A percentile compares a stretch with the other conserved stretches of the same genome.
Conservation (phyloP, 2,329 filamentous ascomycete genomes). For the Xylariaceae sp. region DNA sequence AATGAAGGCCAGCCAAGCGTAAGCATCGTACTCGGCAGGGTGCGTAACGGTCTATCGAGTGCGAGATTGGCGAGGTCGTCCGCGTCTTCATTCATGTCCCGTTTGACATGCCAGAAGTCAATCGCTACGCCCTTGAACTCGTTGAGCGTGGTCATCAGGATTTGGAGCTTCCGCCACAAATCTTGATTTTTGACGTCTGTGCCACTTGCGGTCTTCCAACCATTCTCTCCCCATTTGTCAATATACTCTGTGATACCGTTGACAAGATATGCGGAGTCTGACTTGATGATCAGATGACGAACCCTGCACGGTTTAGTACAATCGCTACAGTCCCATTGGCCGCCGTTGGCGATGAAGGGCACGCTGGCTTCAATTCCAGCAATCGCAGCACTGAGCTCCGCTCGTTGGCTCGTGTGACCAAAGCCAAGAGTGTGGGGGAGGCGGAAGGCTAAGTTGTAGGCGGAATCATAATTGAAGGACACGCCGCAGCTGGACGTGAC, state of each 20-base stretch:
- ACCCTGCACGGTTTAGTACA: slow-evolving; percentile 9
- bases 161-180: slow-evolving; percentile 4
- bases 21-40: not conserved
- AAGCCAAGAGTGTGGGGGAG: not conserved
- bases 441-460: slow-evolving; percentile 1
- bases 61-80: slow-evolving; percentile 9
- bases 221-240: slow-evolving; percentile 13
- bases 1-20: too few relatives aligned
- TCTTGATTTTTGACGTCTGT: slow-evolving; percentile 12
- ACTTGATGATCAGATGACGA: slow-evolving; percentile 13
- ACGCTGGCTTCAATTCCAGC: not conserved
- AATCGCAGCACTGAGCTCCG: slow-evolving; percentile 10
- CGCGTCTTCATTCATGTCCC: slow-evolving; percentile 11
- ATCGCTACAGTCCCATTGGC: slow-evolving; percentile 6
- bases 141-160: not conserved
- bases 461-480: slow-evolving; percentile 1
- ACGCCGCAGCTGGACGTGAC: slow-evolving; percentile 7
- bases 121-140: not conserved
- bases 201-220: slow-evolving; percentile 10
- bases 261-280: slow-evolving; percentile 18
- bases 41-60: slow-evolving; percentile 10
- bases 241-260: slow-evolving; percentile 10
- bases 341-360: slow-evolving; percentile 3
- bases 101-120: slow-evolving; percentile 15
- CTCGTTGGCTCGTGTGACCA: slow-evolving; percentile 12